Base-by-base conservation (phyloP, 306 rosid species). In the Malus fusca region DNA sequence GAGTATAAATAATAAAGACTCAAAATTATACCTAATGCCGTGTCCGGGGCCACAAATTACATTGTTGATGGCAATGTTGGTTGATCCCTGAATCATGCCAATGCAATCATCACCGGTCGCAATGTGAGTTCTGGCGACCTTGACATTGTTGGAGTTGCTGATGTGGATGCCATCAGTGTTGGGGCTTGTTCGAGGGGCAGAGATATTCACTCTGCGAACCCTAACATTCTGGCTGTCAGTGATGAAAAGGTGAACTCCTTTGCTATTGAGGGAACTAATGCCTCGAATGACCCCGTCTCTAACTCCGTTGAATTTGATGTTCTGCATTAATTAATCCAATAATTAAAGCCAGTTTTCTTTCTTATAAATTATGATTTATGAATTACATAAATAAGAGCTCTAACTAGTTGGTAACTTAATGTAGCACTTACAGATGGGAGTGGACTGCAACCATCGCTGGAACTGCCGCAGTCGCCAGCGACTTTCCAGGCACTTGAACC, bases 151-250 rank as follows among this genome's bases (percentile, higher is more conserved):
- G 19, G 89, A 79, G 81, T 73, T 73, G 76, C 89, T 85, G 4
- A 83, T 55, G 55, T 81, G 91, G 67, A 88, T 81, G 35, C 91
- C 91, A 51, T 88, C 91, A 0, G 91, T 88, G 76, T 88, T 88
- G 6, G 88, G 89, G 69, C 91, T 88, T 6, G 77, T 74, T 12
- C 1, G 69, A 0, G 88, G 91, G 2, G 89, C 89, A 7, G 31
- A 11, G 28, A 88, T 30, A 35, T 75, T 76, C 56, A 85, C 31
- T 5, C n/a, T 43, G 4, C 68, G 62, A 19, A 81, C 42, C 80
- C 88, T 77, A 11, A 88, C 66, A 55, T 72, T 77, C 37, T 76
- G 75, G 17, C 68, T 56, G 19, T 80, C 64, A 0, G 88, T 88
- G 79, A 88, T 58, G 82, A 79, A 79, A 40, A 88, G 23, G n/a